Evolutionary conservation across 1,284 basidiomycete species (phyloP).

Genomic region (Phlebopus sp.): DNA sequence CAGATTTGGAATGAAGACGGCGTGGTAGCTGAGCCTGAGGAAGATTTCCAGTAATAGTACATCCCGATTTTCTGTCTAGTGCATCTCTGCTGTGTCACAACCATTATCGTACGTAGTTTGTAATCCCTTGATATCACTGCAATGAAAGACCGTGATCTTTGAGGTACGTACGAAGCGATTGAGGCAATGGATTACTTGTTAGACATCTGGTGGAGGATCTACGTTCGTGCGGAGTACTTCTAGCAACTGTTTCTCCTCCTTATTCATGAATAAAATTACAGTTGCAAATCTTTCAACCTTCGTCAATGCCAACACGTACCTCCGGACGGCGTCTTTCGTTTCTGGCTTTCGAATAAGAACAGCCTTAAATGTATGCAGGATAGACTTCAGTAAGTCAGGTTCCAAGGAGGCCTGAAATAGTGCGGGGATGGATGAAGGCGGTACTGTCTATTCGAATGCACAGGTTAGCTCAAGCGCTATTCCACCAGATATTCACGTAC

Average conservation of each 20-base stretch:
- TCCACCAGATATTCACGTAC: conserved; percentile 28
- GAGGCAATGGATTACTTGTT: too few relatives aligned
- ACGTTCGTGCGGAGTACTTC: conserved; percentile 36
- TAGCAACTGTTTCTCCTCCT: conserved; percentile 45
- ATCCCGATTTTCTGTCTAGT: background rate
- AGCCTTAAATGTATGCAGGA: conserved; percentile 48
- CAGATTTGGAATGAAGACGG: conserved; percentile 82
- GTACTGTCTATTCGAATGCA: conserved; percentile 42
- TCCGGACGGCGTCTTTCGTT: conserved; percentile 30
- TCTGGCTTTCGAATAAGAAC: conserved; percentile 30
- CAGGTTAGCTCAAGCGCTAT: background rate
- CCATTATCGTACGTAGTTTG: conserved; percentile 25
- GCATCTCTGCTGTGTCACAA: conserved; percentile 3
- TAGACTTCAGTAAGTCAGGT: conserved; percentile 51
- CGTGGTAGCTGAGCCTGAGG: conserved; percentile 66
- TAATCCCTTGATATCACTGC: conserved; percentile 17
- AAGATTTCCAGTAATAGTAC: conserved; percentile 32
- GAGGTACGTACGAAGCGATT: background rate
- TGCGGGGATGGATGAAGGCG: conserved; percentile 49
- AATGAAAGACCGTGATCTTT: conserved; percentile 17
- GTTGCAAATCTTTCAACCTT: conserved; percentile 60
- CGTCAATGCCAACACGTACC: conserved; percentile 51
- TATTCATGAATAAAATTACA: conserved; percentile 59
- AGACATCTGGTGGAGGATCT: conserved; percentile 1
- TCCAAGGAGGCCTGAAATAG: conserved; percentile 69